Base-by-base conservation (phyloP, 176 grass and related monocot genomes). In the Oryza longistaminata region DNA sequence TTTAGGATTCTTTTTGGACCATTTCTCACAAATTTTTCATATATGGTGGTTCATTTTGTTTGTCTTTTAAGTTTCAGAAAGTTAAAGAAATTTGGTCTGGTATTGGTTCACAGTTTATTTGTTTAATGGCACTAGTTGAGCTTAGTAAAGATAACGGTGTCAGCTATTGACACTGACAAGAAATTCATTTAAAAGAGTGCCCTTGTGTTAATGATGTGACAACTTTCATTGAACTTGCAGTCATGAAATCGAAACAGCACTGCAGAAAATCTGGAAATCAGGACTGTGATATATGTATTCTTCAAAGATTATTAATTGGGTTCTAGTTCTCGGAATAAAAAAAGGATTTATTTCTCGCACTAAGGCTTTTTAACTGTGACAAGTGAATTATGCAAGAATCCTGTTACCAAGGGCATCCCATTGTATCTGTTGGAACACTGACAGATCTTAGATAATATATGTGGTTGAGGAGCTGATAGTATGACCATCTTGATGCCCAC, bases 281-380 rank as follows among this genome's bases (percentile, higher is more conserved):
- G 33, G 19, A 27, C 40, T 50, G 25, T 50, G 73, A n/a, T n/a
- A 37, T 83, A 2, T 49, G 17, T 46, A 12, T 69, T 64, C 71
- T 65, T 40, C 0, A 69, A 75, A 22, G 8, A 70, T 10, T 39
- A 46, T 39, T 70, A 46, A 31, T 16, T 66, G 42, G 15, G 60
- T 16, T 46, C 44, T 46, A 46, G 11, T 46, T 46, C 44, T 43
- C 42, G 7, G 4, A 40, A 12, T 46, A 12, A 46, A 46, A 46
- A 46, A 3, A 3, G 11, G 44, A 46, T 62, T 12, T 70, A 22
- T 52, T 70, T 42, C 50, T 80, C 84, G 66, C 53, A 43, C 14
- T 50, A 62, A 66, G 48, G 42, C 60, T 66, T 84, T 11, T 11
- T 48, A 52, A 75, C n/a, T 22, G 55, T 83, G 70, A 83, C 82